Conservation (phyloP, 1,284 basidiomycete genomes). For the Ganoderma multipileum region DNA sequence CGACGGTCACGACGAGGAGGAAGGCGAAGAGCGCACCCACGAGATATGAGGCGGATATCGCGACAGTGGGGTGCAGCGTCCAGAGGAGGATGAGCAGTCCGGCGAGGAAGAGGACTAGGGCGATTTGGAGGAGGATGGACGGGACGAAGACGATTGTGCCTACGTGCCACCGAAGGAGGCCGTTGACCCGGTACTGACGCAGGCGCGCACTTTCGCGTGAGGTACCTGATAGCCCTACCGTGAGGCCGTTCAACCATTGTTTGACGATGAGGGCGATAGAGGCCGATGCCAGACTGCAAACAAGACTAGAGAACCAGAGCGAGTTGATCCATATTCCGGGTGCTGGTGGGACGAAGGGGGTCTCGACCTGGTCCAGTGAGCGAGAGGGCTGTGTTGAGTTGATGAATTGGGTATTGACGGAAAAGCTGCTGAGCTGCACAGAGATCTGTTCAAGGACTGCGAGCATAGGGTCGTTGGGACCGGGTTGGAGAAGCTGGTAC, state of each 20-base stretch:
- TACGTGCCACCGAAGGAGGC: slow-evolving; percentile 21
- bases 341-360: neutral
- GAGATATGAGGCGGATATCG: slow-evolving; percentile 13
- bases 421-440: slow-evolving; percentile 10
- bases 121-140: slow-evolving; percentile 27
- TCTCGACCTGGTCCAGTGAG: neutral
- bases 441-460: slow-evolving; percentile 11
- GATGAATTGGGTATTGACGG: slow-evolving; percentile 5
- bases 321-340: slow-evolving; percentile 23
- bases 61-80: slow-evolving; percentile 18
- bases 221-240: neutral
- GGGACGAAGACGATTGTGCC: slow-evolving; percentile 16
- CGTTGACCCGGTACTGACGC: slow-evolving; percentile 19
- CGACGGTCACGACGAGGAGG: slow-evolving; percentile 18
- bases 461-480: slow-evolving; percentile 3
- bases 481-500: slow-evolving; percentile 18
- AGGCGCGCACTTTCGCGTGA: slow-evolving; percentile 17
- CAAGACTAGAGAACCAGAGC: slow-evolving; percentile 28
- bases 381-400: slow-evolving; percentile 11
- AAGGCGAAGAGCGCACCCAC: slow-evolving; percentile 19
- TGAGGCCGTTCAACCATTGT: slow-evolving; percentile 27
- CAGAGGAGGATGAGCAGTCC: slow-evolving; percentile 25
- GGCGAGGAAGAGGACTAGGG: slow-evolving; percentile 24
- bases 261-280: slow-evolving; percentile 24
- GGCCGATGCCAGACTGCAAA: slow-evolving; percentile 22